Evolutionary conservation across 1,284 basidiomycete species (phyloP).

Genomic region (Rhodotorula mucilaginosa): DNA sequence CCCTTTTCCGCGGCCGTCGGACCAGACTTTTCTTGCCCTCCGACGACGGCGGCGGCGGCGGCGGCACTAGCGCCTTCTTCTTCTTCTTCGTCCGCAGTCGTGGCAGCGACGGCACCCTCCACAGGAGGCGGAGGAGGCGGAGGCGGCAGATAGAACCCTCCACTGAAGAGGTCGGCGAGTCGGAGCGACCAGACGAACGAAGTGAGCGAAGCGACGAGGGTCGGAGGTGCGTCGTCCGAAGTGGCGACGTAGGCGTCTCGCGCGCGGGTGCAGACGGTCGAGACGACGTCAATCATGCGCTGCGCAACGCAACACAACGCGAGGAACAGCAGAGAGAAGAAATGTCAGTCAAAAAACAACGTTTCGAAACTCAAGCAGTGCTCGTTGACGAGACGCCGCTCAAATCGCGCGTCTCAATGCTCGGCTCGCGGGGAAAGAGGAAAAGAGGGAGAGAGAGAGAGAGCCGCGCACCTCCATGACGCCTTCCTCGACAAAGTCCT

Average conservation of each 20-base stretch:
- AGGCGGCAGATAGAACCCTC: constrained; percentile 20
- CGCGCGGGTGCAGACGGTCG: constrained; percentile 7
- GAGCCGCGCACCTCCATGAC: constrained; percentile 40
- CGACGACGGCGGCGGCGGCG: background rate
- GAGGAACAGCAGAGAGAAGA: no score
- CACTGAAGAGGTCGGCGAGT: constrained; percentile 21
- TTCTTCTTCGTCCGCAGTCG: background rate
- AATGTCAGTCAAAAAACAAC: background rate
- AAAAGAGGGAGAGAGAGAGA: background rate
- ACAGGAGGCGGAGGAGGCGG: background rate
- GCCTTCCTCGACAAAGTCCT: constrained; percentile 46
- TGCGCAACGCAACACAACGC: background rate
- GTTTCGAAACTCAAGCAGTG: background rate
- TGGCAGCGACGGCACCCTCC: no score
- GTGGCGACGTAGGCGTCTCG: constrained; percentile 34
- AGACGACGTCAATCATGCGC: constrained; percentile 33
- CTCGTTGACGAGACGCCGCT: background rate
- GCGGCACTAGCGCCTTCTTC: background rate
- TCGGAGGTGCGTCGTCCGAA: constrained; percentile 40
- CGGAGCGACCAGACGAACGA: constrained; percentile 38
- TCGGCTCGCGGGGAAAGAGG: no score
- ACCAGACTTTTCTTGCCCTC: background rate
- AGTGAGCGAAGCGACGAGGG: constrained; percentile 38
- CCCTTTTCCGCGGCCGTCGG: background rate
- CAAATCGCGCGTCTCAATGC: no score